Evolutionary conservation across 306 rosid genomes (phyloP), one percentile per base, ranked within the genome.

Genomic region (Sicyos edulis): DNA sequence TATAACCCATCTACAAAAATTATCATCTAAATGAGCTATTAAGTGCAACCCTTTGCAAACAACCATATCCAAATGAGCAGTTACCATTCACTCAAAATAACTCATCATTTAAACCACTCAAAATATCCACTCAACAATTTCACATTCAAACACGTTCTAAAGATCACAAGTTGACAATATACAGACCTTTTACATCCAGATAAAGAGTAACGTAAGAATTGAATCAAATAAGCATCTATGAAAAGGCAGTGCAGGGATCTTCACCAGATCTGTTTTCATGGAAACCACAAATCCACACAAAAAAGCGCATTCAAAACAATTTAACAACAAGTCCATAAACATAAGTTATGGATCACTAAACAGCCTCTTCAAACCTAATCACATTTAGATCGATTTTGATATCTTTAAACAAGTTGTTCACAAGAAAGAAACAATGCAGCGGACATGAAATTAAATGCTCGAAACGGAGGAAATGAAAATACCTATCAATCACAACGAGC

Each of bases 201-300:
- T 64, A 16, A 64, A 40, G 29, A 40, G 69, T 9, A 65, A 65
- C 5, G 17, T 29, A 65, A 44, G 29, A 42, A 34, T 32, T 32
- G 37, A 32, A 32, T 2, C 37, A 32, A 32, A 81, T 93, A 84
- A 3, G 90, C 81, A 84, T 93, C 92, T 79, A 86, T 88, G 83
- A 90, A 93, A 88, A 92, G 22, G 91, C 96, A 42, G 96, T 84
- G 51, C 88, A 86, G 3, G 91, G 96, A 45, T 76, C 64, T 20
- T 93, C 96, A 70, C 97, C 98, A 2, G 86, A 80, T 80, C 97
- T 92, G 80, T 61, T 63, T 68, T 22, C 72, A 53, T 6, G 24
- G 24, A 45, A 42, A 13, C 15, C 40, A 42, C 0, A 52, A 32
- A 20, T 16, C 8, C 72, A 21, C 16, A 44, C 32, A 65, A n/a